A percentile compares a stretch with the other conserved stretches of the same genome.
Conservation (phyloP, 177 flowering plant genomes). For the Telopea speciosissima region DNA sequence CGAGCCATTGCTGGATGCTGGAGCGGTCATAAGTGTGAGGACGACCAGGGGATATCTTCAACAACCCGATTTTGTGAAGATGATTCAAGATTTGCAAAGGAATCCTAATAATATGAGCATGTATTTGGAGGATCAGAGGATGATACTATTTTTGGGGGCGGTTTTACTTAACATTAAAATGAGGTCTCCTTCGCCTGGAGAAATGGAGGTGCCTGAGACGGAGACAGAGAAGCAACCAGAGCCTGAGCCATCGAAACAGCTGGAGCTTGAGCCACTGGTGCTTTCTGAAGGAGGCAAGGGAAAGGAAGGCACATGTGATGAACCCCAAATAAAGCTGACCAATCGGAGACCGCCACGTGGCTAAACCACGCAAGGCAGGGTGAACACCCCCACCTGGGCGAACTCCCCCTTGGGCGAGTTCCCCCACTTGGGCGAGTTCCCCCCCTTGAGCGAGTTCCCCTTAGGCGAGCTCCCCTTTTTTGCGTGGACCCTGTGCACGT, state of each 20-base stretch:
- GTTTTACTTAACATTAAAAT: slow-evolving; percentile 67
- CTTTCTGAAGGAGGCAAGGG: slow-evolving; percentile 45
- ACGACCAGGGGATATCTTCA: slow-evolving; percentile 54
- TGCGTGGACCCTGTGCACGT: no score
- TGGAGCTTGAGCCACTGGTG: slow-evolving; percentile 49
- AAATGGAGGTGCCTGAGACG: slow-evolving; percentile 36
- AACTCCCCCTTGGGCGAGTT: no score
- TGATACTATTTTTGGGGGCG: slow-evolving; percentile 75
- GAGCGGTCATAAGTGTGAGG: slow-evolving; percentile 86
- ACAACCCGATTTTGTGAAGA: slow-evolving; percentile 81
- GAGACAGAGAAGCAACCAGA: slow-evolving; percentile 24
- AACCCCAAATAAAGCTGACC: no score
- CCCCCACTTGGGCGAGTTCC: no score
- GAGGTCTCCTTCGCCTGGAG: slow-evolving; percentile 33
- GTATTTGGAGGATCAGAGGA: slow-evolving; percentile 79
- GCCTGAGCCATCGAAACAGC: slow-evolving; percentile 20
- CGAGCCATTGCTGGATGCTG: slow-evolving; percentile 87
- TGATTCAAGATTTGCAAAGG: slow-evolving; percentile 89
- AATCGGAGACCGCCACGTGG: no score
- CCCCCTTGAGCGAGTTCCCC: no score
- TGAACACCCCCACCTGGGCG: no score
- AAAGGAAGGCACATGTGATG: slow-evolving; percentile 55
- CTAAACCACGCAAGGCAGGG: no score
- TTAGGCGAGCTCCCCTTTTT: no score
- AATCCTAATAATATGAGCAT: slow-evolving; percentile 68